Evolutionary conservation across 2,329 filamentous ascomycete genomes (phyloP).

Genomic region (Ploettnerulaceae sp.): DNA sequence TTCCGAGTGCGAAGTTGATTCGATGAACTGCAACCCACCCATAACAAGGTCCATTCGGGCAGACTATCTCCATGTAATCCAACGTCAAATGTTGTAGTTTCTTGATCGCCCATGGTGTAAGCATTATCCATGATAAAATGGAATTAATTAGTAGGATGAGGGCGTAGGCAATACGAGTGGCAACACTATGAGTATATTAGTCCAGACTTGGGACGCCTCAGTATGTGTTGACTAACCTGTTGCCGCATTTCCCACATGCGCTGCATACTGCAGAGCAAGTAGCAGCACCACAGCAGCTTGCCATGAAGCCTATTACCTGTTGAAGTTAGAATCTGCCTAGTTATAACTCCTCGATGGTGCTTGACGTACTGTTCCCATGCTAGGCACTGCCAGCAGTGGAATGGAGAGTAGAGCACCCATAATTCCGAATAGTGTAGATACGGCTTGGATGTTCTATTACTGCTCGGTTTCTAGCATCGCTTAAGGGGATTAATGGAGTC

Average conservation of each 20-base stretch:
- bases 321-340: constrained; percentile 19
- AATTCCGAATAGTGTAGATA: constrained; percentile 5
- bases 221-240: constrained; percentile 74
- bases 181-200: constrained; percentile 59
- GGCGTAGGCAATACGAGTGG: constrained; percentile 93
- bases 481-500: constrained; percentile 8
- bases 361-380: constrained; percentile 71
- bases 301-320: constrained; percentile 70
- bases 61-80: constrained; percentile 94
- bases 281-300: constrained; percentile 92
- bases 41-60: constrained; percentile 83
- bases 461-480: constrained; percentile 2
- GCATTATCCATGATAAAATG: constrained; percentile 97
- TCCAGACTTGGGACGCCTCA: too few species aligned
- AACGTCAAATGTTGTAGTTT: constrained; percentile 89
- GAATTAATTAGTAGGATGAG: constrained; percentile 94
- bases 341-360: neutral
- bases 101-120: constrained; percentile 96
- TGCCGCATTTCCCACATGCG: constrained; percentile 93
- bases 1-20: constrained; percentile 93
- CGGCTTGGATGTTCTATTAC: constrained; percentile 2
- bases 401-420: constrained; percentile 94
- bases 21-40: constrained; percentile 95
- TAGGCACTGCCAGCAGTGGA: constrained; percentile 83
- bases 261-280: constrained; percentile 95